Conservation (phyloP, 2,329 filamentous ascomycete species). For the Verticillium nonalfalfae region DNA sequence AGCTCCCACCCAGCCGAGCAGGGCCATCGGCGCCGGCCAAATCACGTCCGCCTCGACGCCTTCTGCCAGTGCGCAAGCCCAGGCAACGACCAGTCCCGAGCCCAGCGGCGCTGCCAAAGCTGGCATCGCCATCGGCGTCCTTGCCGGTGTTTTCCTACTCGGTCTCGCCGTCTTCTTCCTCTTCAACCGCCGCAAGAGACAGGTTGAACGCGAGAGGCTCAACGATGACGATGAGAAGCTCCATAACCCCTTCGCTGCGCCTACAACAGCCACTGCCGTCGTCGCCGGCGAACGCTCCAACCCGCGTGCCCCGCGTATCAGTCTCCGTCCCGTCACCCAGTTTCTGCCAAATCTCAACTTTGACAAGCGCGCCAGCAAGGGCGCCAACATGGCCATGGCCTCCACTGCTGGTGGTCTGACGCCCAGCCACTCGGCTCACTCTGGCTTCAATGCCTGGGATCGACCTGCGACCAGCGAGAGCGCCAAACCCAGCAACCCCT, state of each 20-base stretch:
- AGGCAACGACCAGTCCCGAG: slow-evolving; percentile 12
- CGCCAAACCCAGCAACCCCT: slow-evolving; percentile 61
- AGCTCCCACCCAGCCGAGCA: slow-evolving; percentile 20
- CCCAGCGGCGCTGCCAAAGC: slow-evolving; percentile 49
- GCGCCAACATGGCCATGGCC: slow-evolving; percentile 31
- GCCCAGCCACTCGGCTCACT: slow-evolving; percentile 22
- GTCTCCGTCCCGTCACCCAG: slow-evolving; percentile 76
- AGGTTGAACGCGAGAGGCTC: slow-evolving; percentile 42
- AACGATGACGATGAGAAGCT: slow-evolving; percentile 59
- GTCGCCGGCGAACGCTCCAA: not conserved
- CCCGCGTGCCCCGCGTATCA: slow-evolving; percentile 67
- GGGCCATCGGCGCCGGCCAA: slow-evolving; percentile 18
- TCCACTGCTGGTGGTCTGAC: slow-evolving; percentile 19
- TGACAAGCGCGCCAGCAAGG: slow-evolving; percentile 45
- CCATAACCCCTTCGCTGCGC: slow-evolving; percentile 29
- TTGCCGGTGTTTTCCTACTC: slow-evolving; percentile 61
- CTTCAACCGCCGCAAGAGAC: slow-evolving; percentile 65
- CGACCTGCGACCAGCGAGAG: slow-evolving; percentile 37
- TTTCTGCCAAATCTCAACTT: slow-evolving; percentile 64
- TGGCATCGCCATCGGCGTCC: slow-evolving; percentile 77
- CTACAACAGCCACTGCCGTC: slow-evolving; percentile 15
- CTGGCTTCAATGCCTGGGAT: slow-evolving; percentile 33
- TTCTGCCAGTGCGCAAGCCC: not conserved
- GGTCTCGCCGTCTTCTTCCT: slow-evolving; percentile 66
- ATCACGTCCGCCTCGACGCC: slow-evolving; percentile 9